A percentile compares a stretch with the other conserved stretches of the same genome.
phyloP scores from a whole-genome alignment of 2,329 filamentous ascomycete genomes.

The Xylariaceae sp. region DNA sequence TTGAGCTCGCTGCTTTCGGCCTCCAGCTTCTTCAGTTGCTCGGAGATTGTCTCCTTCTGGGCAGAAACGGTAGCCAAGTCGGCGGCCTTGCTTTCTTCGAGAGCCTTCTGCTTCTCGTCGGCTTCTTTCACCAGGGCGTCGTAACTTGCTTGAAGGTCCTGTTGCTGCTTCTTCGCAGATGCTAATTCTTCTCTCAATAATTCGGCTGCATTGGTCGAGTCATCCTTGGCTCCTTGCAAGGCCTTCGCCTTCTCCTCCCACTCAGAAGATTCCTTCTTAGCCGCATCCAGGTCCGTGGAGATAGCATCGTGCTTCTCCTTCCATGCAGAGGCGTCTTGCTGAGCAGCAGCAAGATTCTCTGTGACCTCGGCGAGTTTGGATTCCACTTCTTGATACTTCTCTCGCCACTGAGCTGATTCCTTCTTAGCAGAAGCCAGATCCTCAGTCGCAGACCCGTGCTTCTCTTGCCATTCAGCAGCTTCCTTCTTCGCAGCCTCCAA shows the following conservation, averaged over 20 bases:
- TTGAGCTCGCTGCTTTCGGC: constrained; percentile 20
- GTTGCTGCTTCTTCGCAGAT: constrained; percentile 28
- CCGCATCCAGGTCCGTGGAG: constrained; percentile 20
- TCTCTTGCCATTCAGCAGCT: constrained; percentile 23
- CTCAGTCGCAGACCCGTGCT: constrained; percentile 15
- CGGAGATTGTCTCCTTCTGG: constrained; percentile 21
- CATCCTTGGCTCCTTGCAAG: constrained; percentile 17
- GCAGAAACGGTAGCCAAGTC: constrained; percentile 17
- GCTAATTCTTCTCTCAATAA: constrained; percentile 25
- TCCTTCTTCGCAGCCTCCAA: constrained; percentile 30
- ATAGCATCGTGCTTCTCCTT: constrained; percentile 18
- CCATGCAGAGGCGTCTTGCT: constrained; percentile 26
- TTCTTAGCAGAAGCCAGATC: constrained; percentile 25
- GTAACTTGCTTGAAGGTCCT: constrained; percentile 16
- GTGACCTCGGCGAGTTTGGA: constrained; percentile 15
- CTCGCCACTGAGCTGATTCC: constrained; percentile 20
- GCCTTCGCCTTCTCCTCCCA: constrained; percentile 20
- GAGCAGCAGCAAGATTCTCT: constrained; percentile 26
- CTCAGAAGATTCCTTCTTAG: constrained; percentile 22
- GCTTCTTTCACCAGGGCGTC: constrained; percentile 18
- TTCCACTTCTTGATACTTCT: constrained; percentile 20
- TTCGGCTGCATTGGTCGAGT: constrained; percentile 26
- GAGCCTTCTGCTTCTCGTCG: constrained; percentile 20
- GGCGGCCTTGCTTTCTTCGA: constrained; percentile 17
- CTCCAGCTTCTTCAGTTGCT: constrained; percentile 26